Evolutionary conservation across 495 filamentous ascomycete species (phyloP), one percentile per base, ranked within the genome.

Genomic region (Lasiosphaeria miniovina): DNA sequence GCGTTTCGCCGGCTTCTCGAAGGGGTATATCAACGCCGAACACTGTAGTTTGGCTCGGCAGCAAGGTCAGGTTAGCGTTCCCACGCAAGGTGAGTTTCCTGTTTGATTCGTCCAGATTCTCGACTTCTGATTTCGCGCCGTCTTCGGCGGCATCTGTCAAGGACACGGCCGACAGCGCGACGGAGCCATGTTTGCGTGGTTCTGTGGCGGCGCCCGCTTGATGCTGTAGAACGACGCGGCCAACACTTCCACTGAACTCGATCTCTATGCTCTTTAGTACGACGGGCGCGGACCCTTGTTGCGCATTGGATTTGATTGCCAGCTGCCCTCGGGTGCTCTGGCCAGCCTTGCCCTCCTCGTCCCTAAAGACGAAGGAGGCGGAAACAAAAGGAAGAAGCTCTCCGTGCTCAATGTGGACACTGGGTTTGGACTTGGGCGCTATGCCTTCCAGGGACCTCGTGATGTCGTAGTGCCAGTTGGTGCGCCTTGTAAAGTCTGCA

Each of bases 341-440:
- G 15, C 93, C 92, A 41, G 95, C 94, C 65, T 95, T 89, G 9
- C 89, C 90, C 70, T 93, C 87, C 3, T 82, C 73, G 43, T 81
- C 79, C 62, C 82, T 81, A 68, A 98, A 98, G 1, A 87, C 76
- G 67, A 93, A 90, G 8, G 86, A 83, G 4, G 87, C 77, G 7
- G 82, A 81, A 24, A 97, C 77, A 58, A 90, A 89, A 3, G 90
- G 88, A 36, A 88, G 74, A 49, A 88, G 73, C 65, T 90, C 86
- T 33, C 86, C 85, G 31, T 88, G 84, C 60, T 77, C 79, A 34
- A 94, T 74, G 6, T 84, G 82, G 53, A 92, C 75, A 6, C 76
- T 81, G 12, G 88, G 87, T 68, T 86, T 91, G 4, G 78, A 72
- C 46, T 77, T 77, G 8, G 76, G 66, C 14, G 78, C 67, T 45